phyloP scores from a whole-genome alignment of 805 yeast genomes.

The Novakomyces olei region DNA sequence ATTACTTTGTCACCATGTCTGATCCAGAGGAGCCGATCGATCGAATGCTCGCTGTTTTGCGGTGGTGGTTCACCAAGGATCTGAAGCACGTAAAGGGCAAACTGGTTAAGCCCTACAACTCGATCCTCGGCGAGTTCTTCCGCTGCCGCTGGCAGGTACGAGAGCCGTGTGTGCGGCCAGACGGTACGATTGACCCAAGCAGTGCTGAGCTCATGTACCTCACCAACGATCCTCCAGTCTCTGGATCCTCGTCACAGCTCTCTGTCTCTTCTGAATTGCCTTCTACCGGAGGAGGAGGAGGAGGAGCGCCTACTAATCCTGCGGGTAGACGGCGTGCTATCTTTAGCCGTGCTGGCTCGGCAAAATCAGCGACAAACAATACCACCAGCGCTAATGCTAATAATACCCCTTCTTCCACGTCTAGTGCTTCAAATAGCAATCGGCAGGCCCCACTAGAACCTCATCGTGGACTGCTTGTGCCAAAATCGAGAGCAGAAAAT shows the following conservation, averaged over 20 bases:
- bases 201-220: not conserved
- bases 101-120: constrained; percentile 3
- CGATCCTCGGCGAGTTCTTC: constrained; percentile 4
- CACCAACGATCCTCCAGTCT: not conserved
- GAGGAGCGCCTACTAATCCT: no score
- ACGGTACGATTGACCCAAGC: constrained; percentile 2
- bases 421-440: no score
- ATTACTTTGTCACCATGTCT: constrained; percentile 1
- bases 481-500: no score
- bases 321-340: no score
- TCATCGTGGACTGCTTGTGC: no score
- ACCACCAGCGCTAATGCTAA: no score
- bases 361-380: not conserved
- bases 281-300: no score
- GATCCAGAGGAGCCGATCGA: constrained; percentile 3
- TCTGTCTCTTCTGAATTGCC: no score
- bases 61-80: constrained; percentile 5
- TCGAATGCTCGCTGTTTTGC: constrained; percentile 2
- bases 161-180: constrained; percentile 1
- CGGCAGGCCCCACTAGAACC: no score
- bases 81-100: constrained; percentile 1
- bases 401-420: no score
- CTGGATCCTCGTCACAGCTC: not conserved
- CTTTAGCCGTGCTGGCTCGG: not conserved
- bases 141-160: constrained; percentile 2